phyloP scores from a whole-genome alignment of 108 stramenopile species.

The Nitzschia sp. region DNA sequence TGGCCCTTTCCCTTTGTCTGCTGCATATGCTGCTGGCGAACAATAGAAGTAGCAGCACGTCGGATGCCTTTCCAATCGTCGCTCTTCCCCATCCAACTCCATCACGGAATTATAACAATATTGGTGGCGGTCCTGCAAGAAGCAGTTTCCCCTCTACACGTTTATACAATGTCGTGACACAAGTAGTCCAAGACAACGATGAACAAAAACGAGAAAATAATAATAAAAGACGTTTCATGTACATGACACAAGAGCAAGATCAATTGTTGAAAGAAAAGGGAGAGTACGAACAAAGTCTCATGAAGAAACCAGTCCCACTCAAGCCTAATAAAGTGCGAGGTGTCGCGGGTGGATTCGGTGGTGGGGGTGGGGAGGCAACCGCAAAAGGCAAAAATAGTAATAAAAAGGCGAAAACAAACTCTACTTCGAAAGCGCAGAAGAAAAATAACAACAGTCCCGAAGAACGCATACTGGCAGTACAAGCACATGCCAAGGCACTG shows the following conservation, averaged over 20 bases:
- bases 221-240: constrained; percentile 14
- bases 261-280: constrained; percentile 15
- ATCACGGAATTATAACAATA: background rate
- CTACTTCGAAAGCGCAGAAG: background rate
- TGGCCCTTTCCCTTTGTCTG: too few species aligned
- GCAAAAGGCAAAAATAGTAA: background rate
- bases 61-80: too few species aligned
- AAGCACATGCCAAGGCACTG: constrained; percentile 54
- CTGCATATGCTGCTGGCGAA: too few species aligned
- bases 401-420: background rate
- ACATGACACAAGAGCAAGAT: constrained; percentile 32
- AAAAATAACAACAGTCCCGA: background rate
- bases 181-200: background rate
- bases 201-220: background rate
- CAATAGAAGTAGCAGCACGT: too few species aligned
- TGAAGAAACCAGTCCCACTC: constrained; percentile 11
- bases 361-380: background rate
- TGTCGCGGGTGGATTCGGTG: constrained; percentile 10
- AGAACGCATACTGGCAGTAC: background rate
- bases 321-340: constrained; percentile 7
- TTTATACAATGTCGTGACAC: background rate
- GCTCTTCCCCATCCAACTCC: background rate
- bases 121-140: too few species aligned
- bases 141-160: background rate
- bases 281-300: constrained; percentile 19